These are phyloP conservation scores for Pittosporum tobira DNA, from an alignment of 129 eudicot species.

Conservation along the genomic window DNA sequence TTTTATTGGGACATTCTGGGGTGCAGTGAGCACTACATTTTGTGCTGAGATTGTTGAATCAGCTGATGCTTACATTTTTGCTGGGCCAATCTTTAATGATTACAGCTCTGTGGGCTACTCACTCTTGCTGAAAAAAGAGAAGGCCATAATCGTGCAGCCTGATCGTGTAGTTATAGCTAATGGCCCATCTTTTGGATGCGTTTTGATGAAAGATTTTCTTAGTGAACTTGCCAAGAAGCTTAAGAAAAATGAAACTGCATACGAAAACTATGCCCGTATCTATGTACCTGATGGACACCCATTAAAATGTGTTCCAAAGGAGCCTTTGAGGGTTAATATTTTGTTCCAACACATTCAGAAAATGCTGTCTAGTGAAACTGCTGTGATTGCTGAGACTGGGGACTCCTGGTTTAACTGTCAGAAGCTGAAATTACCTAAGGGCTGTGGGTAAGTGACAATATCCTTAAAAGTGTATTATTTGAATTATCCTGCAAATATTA, in stretches of 20 bases:
- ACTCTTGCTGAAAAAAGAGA: conserved; percentile 47
- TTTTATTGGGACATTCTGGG: conserved; percentile 67
- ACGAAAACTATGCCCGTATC: conserved; percentile 42
- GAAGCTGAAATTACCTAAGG: conserved; percentile 44
- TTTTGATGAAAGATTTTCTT: conserved; percentile 53
- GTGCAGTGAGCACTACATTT: conserved; percentile 52
- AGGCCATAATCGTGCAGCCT: conserved; percentile 51
- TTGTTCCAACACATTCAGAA: conserved; percentile 50
- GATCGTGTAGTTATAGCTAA: conserved; percentile 44
- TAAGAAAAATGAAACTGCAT: conserved; percentile 33
- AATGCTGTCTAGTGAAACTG: conserved; percentile 38
- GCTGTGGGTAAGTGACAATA: conserved; percentile 40
- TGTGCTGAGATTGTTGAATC: conserved; percentile 58
- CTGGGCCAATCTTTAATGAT: conserved; percentile 55
- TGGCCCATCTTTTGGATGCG: conserved; percentile 57
- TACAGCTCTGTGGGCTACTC: conserved; percentile 69
- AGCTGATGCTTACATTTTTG: conserved; percentile 53
- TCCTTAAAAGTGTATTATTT: not conserved
- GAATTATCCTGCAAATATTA: conserved; percentile 13
- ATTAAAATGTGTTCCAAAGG: conserved; percentile 20
- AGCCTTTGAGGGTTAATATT: conserved; percentile 46
- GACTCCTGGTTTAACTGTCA: conserved; percentile 72
- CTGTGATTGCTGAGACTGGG: conserved; percentile 63
- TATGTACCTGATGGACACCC: conserved; percentile 44
- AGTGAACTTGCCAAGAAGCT: conserved; percentile 32